Conservation (phyloP, 2,329 filamentous ascomycete genomes). For the Aureobasidium lini region DNA sequence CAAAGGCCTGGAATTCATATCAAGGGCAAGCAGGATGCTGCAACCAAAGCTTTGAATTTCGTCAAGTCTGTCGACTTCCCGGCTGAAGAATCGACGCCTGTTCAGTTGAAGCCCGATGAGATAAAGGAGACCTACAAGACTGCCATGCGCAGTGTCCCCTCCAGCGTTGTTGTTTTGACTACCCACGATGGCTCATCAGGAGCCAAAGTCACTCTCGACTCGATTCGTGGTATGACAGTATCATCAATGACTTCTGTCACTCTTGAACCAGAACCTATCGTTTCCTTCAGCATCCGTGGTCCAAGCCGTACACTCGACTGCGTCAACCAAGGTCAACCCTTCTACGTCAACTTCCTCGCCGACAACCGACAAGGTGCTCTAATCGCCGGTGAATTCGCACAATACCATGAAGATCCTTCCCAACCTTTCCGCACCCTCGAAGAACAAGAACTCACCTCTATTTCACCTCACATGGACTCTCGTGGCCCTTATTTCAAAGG, state of each 20-base stretch:
- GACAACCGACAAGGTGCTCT: constrained; percentile 24
- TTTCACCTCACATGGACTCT: neutral
- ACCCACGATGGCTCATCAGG: neutral
- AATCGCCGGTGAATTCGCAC: constrained; percentile 28
- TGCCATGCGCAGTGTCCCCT: constrained; percentile 3
- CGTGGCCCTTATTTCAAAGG: neutral
- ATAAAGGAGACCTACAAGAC: neutral
- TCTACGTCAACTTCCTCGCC: constrained; percentile 46
- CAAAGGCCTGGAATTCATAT: too few species aligned
- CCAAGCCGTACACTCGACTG: constrained; percentile 51
- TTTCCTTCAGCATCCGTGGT: constrained; percentile 54
- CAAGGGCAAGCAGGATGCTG: neutral
- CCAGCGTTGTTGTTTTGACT: constrained; percentile 4
- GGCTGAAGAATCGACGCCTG: neutral
- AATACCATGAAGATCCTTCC: constrained; percentile 18
- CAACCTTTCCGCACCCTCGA: constrained; percentile 18
- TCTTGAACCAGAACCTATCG: constrained; percentile 46
- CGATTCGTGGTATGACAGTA: constrained; percentile 48
- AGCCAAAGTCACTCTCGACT: neutral
- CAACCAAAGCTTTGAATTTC: neutral
- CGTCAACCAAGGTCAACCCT: constrained; percentile 34
- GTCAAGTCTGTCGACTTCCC: neutral
- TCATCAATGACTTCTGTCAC: constrained; percentile 56
- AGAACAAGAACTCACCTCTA: neutral
- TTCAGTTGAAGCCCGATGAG: neutral